These are phyloP conservation scores for Klebsormidium nitens DNA, from an alignment of 139 green algal species.

Conservation along the genomic window DNA sequence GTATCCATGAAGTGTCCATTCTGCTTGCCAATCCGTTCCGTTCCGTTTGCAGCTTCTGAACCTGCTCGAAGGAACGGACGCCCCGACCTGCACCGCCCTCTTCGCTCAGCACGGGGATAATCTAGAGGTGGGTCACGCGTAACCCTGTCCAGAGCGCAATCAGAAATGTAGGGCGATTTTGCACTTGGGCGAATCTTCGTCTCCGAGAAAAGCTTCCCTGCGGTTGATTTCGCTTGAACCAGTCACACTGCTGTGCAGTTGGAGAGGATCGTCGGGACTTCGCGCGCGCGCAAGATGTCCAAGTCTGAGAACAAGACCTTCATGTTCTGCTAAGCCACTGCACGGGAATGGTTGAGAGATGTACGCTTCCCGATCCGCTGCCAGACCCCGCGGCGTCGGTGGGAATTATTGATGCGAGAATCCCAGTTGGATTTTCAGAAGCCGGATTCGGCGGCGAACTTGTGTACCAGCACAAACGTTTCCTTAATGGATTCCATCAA, in stretches of 20 bases:
- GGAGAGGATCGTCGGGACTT: conserved; percentile 20
- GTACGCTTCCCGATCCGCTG: too few species aligned
- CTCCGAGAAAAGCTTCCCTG: not conserved
- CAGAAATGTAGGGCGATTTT: not conserved
- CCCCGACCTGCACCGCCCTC: conserved; percentile 27
- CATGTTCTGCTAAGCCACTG: conserved; percentile 38
- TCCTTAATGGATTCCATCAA: too few species aligned
- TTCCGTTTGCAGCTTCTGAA: conserved; percentile 23
- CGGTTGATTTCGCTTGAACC: not conserved
- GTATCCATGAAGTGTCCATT: too few species aligned
- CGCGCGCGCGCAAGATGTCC: not conserved
- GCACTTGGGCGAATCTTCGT: not conserved
- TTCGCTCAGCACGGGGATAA: conserved; percentile 36
- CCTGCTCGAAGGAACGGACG: conserved; percentile 30
- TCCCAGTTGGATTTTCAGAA: too few species aligned
- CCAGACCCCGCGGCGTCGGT: too few species aligned
- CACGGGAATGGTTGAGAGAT: too few species aligned
- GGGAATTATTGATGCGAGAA: too few species aligned
- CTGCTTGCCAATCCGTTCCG: not conserved
- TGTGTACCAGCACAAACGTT: too few species aligned
- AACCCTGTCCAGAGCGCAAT: not conserved
- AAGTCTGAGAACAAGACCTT: conserved; percentile 25
- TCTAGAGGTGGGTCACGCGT: conserved; percentile 12
- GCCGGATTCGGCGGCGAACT: too few species aligned
- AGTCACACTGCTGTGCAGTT: conserved; percentile 1